phyloP scores from a whole-genome alignment of 441 rosid species.

The Oxalis stricta region DNA sequence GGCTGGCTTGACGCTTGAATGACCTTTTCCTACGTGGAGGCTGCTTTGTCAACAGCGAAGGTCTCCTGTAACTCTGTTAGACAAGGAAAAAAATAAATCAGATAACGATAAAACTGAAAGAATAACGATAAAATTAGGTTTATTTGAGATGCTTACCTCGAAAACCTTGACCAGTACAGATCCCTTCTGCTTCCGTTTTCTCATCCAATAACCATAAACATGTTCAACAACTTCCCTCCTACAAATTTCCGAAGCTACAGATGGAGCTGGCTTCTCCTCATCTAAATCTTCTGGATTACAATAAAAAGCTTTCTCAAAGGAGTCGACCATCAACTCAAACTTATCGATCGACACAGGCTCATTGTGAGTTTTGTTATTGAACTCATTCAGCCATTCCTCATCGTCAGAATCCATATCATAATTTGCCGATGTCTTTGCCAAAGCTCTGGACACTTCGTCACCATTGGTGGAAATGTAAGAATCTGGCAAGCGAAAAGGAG shows the following conservation, averaged over 20 bases:
- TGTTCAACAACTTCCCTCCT: constrained; percentile 51
- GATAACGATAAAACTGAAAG: neutral
- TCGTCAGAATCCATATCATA: constrained; percentile 96
- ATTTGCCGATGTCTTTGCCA: constrained; percentile 45
- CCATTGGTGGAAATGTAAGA: constrained; percentile 36
- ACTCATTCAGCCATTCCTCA: constrained; percentile 67
- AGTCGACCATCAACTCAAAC: constrained; percentile 83
- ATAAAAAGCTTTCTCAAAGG: constrained; percentile 64
- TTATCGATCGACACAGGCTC: constrained; percentile 36
- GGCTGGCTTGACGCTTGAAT: constrained; percentile 58
- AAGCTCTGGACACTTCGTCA: constrained; percentile 75
- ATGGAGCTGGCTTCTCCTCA: constrained; percentile 39
- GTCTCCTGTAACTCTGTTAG: constrained; percentile 57
- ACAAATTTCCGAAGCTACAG: constrained; percentile 32
- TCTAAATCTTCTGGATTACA: constrained; percentile 36
- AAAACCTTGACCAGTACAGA: constrained; percentile 52
- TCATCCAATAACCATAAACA: constrained; percentile 60
- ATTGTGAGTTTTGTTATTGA: constrained; percentile 21
- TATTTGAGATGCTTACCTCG: constrained; percentile 44
- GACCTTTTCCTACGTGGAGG: constrained; percentile 72
- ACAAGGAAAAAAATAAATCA: constrained; percentile 6
- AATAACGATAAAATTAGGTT: neutral
- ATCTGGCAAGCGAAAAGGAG: constrained; percentile 39
- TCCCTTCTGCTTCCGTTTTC: constrained; percentile 56
- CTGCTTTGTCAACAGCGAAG: constrained; percentile 44